Evolutionary conservation across 2,329 filamentous ascomycete genomes (phyloP).

Genomic region (Aspergillus ruber): DNA sequence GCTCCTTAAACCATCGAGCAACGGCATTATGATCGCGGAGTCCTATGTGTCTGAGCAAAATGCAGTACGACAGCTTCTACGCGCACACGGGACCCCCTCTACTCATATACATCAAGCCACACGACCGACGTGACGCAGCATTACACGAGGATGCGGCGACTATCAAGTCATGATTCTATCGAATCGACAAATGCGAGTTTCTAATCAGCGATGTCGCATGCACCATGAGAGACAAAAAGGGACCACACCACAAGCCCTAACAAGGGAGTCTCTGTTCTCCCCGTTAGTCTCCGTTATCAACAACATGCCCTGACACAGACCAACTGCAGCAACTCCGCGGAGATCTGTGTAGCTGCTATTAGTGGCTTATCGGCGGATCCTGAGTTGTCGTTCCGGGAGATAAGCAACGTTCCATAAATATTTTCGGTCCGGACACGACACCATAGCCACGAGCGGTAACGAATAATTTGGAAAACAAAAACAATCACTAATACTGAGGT

Average conservation of each 20-base stretch:
- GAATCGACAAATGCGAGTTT: slow-evolving; percentile 7
- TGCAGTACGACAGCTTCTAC: slow-evolving; percentile 2
- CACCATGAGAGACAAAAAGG: neutral
- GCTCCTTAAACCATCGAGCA: slow-evolving; percentile 22
- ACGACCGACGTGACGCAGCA: neutral
- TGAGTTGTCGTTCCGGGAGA: too few relatives aligned
- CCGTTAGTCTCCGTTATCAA: too few relatives aligned
- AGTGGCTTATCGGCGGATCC: too few relatives aligned
- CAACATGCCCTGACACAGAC: too few relatives aligned
- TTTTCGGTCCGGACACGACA: too few relatives aligned
- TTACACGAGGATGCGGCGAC: slow-evolving; percentile 8
- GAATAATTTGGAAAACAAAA: too few relatives aligned
- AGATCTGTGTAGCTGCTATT: too few relatives aligned
- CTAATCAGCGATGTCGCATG: slow-evolving; percentile 10
- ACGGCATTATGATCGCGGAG: slow-evolving; percentile 18
- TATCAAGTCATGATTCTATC: slow-evolving; percentile 9
- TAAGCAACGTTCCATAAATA: too few relatives aligned
- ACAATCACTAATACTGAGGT: too few relatives aligned
- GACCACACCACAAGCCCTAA: neutral
- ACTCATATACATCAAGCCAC: neutral
- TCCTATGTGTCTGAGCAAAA: neutral
- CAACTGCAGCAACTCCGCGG: too few relatives aligned
- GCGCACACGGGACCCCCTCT: neutral
- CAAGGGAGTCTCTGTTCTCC: neutral
- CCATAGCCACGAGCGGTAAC: too few relatives aligned